phyloP scores from a whole-genome alignment of 2,329 filamentous ascomycete species.

The Alternaria tenuissima region DNA sequence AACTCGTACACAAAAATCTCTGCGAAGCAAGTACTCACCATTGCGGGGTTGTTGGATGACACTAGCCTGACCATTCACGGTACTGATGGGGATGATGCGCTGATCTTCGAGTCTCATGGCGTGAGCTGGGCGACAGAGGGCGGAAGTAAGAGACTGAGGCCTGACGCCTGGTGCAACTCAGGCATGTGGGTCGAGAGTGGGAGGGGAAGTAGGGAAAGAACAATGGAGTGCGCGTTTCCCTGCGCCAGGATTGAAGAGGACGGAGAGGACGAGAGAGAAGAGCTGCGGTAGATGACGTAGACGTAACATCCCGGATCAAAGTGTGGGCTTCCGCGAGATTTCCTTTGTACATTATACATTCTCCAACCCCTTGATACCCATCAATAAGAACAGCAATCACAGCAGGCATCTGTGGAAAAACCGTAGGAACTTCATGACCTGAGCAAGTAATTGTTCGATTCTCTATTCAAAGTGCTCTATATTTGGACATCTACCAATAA shows the following conservation, averaged over 20 bases:
- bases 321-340: background rate
- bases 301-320: background rate
- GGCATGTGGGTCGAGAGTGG: constrained; percentile 16
- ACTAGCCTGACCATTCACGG: constrained; percentile 16
- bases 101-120: constrained; percentile 16
- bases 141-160: background rate
- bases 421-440: too few species aligned
- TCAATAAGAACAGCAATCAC: background rate
- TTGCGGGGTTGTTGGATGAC: constrained; percentile 23
- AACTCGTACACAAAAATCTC: constrained; percentile 26
- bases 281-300: constrained; percentile 8
- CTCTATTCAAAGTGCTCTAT: background rate
- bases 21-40: constrained; percentile 5
- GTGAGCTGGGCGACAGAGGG: constrained; percentile 13
- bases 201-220: constrained; percentile 18
- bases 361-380: background rate
- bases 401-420: background rate
- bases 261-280: constrained; percentile 10
- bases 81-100: constrained; percentile 4
- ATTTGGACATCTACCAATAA: too few species aligned
- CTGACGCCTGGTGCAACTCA: constrained; percentile 15
- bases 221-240: constrained; percentile 23
- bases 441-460: background rate
- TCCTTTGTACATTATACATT: background rate
- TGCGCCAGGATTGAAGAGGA: constrained; percentile 17